Base-by-base conservation (phyloP, 352 stramenopile genomes). In the Pythium diclinum region DNA sequence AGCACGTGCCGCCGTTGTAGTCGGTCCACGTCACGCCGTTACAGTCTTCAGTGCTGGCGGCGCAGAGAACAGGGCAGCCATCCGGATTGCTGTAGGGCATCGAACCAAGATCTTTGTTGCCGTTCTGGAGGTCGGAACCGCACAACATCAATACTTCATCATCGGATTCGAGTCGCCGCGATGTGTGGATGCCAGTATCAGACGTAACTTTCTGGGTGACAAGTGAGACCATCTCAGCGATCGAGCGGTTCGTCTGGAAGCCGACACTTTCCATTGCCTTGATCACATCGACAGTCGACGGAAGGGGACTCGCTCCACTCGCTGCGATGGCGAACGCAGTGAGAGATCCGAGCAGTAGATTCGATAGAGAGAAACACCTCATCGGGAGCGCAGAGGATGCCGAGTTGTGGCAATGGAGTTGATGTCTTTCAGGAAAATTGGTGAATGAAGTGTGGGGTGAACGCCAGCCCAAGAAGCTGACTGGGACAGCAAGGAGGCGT, bases 1-100 rank as follows among this genome's bases (percentile, higher is more conserved):
- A 65, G 49, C 48, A 59, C 6, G 48, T 59, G 21, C 59, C 59
- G 21, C 59, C 59, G 13, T 65, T 13, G 58, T 57, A 49, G 21
- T 57, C 46, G 10, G 46, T 64, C 58, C 58, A 64, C 0, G 47
- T 57, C 13, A 48, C 58, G 21, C 44, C 58, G 46, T 64, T 48
- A 13, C 58, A 57, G 30, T 42, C 34, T 42, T 48, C 30, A 6
- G 21, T 42, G 2, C 7, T 25, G 1, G 44, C 7, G 9, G 8
- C 25, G 32, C 46, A 56, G 5, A 25, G 51, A 21, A 13, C 19
- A 4, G 47, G 19, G 16, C 58, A 64, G 6, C 30, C 10, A 17
- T 61, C 40, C 4, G 56, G 23, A 16, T 40, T n/a, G n/a, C 25
- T 21, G 14, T 51, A 13, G 10, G 23, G 32, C 3, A 6, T 48